These are phyloP conservation scores for Cladosporium sp. DNA, from an alignment of 2,329 filamentous ascomycete species.

Conservation along the genomic window DNA sequence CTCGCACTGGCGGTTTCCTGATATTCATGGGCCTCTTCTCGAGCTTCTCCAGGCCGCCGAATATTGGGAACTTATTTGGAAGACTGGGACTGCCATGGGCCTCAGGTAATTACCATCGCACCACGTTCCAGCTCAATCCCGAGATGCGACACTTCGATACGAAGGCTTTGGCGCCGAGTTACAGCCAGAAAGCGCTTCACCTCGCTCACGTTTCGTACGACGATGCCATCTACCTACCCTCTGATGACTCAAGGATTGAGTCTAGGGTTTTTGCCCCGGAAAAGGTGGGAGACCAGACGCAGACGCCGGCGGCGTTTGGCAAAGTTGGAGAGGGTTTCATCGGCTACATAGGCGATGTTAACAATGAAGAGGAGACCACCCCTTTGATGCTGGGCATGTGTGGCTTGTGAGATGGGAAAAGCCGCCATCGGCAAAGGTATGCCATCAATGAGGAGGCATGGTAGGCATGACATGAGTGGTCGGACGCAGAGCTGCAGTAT, in stretches of 20 bases:
- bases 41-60: constrained; percentile 5
- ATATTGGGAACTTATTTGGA: constrained; percentile 18
- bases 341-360: constrained; percentile 19
- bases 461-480: too few relatives aligned
- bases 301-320: constrained; percentile 20
- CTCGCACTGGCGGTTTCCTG: constrained; percentile 18
- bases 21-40: constrained; percentile 21
- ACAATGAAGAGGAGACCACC: constrained; percentile 17
- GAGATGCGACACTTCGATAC: constrained; percentile 13
- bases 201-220: constrained; percentile 14
- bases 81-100: constrained; percentile 18
- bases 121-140: constrained; percentile 18
- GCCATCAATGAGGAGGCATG: too few relatives aligned
- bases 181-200: constrained; percentile 22
- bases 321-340: constrained; percentile 16
- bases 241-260: constrained; percentile 12
- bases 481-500: too few relatives aligned
- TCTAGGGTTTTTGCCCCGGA: constrained; percentile 17
- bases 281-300: constrained; percentile 14
- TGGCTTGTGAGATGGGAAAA: neutral
- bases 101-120: constrained; percentile 21
- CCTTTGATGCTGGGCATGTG: constrained; percentile 18
- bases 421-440: too few relatives aligned
- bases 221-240: constrained; percentile 21
- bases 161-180: constrained; percentile 10